phyloP scores from a whole-genome alignment of 129 eudicot species.

The Flaveria brownii region DNA sequence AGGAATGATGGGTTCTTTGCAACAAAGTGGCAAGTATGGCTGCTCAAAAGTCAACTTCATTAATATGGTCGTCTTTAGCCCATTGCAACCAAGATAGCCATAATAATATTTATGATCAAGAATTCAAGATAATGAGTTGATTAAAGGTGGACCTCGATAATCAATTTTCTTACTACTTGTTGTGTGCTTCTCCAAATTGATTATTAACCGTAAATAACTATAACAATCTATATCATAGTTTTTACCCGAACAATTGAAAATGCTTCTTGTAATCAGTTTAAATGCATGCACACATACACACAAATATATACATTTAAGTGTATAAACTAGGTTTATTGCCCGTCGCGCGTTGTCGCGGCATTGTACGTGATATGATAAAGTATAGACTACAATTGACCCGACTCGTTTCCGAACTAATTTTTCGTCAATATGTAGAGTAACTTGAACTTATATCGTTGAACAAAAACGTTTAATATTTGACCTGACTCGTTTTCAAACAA shows the following conservation, averaged over 20 bases:
- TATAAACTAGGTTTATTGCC: too few relatives aligned
- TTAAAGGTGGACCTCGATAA: not conserved
- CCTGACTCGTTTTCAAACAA: too few relatives aligned
- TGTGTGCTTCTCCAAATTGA: not conserved
- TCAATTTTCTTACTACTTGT: not conserved
- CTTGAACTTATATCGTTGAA: too few relatives aligned
- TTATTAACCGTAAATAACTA: not conserved
- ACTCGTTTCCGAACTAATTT: too few relatives aligned
- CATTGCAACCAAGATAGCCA: not conserved
- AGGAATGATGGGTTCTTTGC: not conserved
- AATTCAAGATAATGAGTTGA: slow-evolving; percentile 4
- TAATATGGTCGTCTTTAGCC: not conserved
- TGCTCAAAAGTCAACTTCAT: not conserved
- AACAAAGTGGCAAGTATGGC: not conserved
- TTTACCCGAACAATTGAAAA: not conserved
- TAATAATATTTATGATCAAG: not conserved
- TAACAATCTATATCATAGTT: not conserved
- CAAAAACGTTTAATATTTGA: too few relatives aligned
- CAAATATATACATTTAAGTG: not conserved
- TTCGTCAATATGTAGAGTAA: too few relatives aligned
- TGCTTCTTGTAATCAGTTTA: not conserved
- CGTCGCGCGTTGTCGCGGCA: too few relatives aligned
- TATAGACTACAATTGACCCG: too few relatives aligned
- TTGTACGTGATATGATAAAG: too few relatives aligned
- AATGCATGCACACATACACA: not conserved